These are phyloP conservation scores for Globisporangium heterothallicum DNA, from an alignment of 352 stramenopile species.

Conservation along the genomic window DNA sequence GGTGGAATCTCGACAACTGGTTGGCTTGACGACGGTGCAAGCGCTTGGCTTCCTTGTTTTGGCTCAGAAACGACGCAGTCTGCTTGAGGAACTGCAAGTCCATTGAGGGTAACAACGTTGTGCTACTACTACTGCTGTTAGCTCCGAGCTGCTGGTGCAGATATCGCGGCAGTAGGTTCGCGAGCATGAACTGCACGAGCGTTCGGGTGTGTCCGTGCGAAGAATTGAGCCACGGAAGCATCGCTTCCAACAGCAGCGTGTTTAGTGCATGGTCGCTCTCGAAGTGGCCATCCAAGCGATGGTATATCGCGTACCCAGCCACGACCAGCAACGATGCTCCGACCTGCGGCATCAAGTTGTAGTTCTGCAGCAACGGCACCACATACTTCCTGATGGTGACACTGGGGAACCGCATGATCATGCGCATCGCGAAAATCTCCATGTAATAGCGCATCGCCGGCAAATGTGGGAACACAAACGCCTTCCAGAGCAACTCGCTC, in stretches of 20 bases:
- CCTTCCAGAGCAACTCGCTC: slow-evolving; percentile 35
- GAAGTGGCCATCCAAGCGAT: slow-evolving; percentile 25
- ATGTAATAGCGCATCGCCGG: slow-evolving; percentile 75
- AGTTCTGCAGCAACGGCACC: slow-evolving; percentile 56
- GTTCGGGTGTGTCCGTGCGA: slow-evolving; percentile 81
- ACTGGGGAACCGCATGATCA: slow-evolving; percentile 43
- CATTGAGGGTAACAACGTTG: background rate
- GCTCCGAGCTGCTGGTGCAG: slow-evolving; percentile 44
- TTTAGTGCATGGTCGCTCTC: slow-evolving; percentile 13
- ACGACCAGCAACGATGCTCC: slow-evolving; percentile 61
- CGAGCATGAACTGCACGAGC: slow-evolving; percentile 66
- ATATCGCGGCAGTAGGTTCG: slow-evolving; percentile 57
- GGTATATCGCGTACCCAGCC: slow-evolving; percentile 27
- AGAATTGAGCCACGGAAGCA: slow-evolving; percentile 74
- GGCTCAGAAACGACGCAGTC: slow-evolving; percentile 57
- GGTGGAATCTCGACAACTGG: slow-evolving; percentile 55
- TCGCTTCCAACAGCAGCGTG: slow-evolving; percentile 31
- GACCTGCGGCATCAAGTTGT: slow-evolving; percentile 72
- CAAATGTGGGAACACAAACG: slow-evolving; percentile 57
- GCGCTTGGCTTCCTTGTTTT: slow-evolving; percentile 81
- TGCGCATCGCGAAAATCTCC: slow-evolving; percentile 75
- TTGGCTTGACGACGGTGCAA: slow-evolving; percentile 70
- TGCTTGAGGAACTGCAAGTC: slow-evolving; percentile 45
- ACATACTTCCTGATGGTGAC: slow-evolving; percentile 33
- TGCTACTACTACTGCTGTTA: slow-evolving; percentile 3